Conservation (phyloP, 1,139 yeast genomes). For the Protomyces macrosporus region DNA sequence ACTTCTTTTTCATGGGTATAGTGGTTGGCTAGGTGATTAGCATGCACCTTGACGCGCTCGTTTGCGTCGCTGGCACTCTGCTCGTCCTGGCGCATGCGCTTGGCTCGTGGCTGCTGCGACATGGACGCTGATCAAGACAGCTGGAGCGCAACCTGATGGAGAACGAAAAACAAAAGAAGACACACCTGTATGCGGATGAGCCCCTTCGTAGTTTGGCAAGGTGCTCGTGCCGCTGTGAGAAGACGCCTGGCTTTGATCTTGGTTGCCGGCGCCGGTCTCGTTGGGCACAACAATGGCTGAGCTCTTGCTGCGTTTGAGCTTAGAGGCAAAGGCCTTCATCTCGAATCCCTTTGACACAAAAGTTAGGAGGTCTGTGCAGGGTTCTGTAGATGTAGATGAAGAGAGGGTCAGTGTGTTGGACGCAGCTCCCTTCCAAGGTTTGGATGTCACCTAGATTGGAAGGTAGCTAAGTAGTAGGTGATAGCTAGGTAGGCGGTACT, state of each 20-base stretch:
- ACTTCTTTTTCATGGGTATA: slow-evolving; percentile 22
- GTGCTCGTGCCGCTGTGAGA: neutral
- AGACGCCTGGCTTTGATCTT: neutral
- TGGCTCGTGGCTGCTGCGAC: no score
- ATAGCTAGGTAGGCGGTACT: no score
- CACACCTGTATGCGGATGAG: neutral
- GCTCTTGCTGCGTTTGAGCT: slow-evolving; percentile 23
- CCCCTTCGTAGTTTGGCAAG: neutral
- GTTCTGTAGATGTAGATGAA: no score
- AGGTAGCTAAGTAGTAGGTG: no score
- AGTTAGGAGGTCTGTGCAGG: no score
- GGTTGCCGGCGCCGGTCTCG: neutral
- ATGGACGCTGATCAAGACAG: no score
- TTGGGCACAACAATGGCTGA: neutral
- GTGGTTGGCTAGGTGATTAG: neutral
- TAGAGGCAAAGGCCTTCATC: slow-evolving; percentile 22
- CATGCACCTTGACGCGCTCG: no score
- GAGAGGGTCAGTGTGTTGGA: no score
- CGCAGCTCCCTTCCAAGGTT: no score
- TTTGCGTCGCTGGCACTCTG: neutral
- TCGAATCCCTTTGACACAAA: neutral
- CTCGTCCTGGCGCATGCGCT: no score
- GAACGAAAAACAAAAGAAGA: neutral
- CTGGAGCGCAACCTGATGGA: no score
- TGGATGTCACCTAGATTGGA: no score